Conservation (phyloP, 331 rosid species). For the Acacia pycnantha region DNA sequence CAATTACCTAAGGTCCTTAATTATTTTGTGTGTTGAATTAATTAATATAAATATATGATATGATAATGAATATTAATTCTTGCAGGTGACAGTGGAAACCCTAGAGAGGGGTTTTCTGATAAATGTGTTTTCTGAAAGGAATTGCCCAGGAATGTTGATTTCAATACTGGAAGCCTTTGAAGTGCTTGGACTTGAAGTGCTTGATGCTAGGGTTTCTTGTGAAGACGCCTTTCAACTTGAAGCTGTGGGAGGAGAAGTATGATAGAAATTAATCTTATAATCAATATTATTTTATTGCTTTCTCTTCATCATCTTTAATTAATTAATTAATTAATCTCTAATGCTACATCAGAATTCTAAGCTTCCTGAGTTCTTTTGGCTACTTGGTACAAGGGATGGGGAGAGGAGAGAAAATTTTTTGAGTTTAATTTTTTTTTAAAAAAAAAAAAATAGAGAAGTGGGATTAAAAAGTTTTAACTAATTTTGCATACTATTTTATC, state of each 20-base stretch:
- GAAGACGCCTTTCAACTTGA: constrained; percentile 76
- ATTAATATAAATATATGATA: background rate
- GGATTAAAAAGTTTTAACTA: too few relatives aligned
- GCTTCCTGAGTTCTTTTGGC: background rate
- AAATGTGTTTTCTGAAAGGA: constrained; percentile 60
- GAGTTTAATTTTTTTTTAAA: too few relatives aligned
- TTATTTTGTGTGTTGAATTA: background rate
- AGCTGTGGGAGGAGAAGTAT: constrained; percentile 84
- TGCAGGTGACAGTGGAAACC: constrained; percentile 75
- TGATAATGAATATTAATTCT: background rate
- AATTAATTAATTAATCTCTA: background rate
- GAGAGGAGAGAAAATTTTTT: too few relatives aligned
- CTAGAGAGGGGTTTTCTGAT: constrained; percentile 71
- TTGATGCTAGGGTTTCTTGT: constrained; percentile 92
- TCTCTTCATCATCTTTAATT: background rate
- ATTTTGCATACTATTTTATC: too few relatives aligned
- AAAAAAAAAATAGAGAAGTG: too few relatives aligned
- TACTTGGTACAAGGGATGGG: too few relatives aligned
- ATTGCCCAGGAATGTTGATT: constrained; percentile 69
- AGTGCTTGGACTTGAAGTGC: constrained; percentile 77
- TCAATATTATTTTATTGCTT: background rate
- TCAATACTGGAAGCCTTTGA: constrained; percentile 78
- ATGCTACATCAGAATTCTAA: background rate
- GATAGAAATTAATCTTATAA: background rate
- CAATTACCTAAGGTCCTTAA: constrained; percentile 46